These are phyloP conservation scores for Pichia pseudocactophila DNA, from an alignment of 805 yeast species.

Conservation along the genomic window DNA sequence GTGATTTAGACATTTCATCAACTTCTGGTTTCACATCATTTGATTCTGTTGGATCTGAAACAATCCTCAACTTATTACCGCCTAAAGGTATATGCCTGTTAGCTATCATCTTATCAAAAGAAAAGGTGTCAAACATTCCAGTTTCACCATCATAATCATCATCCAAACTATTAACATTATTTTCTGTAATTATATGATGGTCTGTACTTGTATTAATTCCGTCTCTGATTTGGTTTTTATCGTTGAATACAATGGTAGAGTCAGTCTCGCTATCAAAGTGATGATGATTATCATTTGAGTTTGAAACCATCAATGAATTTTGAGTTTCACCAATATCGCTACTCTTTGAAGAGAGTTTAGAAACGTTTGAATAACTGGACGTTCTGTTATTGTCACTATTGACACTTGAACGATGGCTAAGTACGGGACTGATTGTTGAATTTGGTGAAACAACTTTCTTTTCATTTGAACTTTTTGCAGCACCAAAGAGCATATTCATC, in stretches of 20 bases:
- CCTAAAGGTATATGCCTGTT: not conserved
- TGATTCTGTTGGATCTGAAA: conserved; percentile 6
- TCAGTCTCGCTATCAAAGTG: too few species aligned
- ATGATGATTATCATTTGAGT: too few species aligned
- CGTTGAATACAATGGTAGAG: not conserved
- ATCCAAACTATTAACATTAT: not conserved
- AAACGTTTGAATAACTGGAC: too few species aligned
- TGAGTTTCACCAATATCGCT: too few species aligned
- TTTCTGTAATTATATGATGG: not conserved
- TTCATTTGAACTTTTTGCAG: conserved; percentile 4
- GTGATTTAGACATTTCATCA: conserved; percentile 3
- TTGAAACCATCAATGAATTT: too few species aligned
- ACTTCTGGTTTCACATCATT: not conserved
- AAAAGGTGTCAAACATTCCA: conserved; percentile 13
- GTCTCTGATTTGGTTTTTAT: not conserved
- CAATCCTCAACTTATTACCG: not conserved
- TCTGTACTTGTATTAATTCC: not conserved
- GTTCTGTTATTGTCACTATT: too few species aligned
- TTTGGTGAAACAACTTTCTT: not conserved
- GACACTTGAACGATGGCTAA: not conserved
- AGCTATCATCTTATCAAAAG: conserved; percentile 9
- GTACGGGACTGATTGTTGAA: not conserved
- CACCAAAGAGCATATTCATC: conserved; percentile 8
- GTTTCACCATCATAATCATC: conserved; percentile 4
- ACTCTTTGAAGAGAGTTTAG: too few species aligned